These are phyloP conservation scores for Phaeodactylum tricornutum DNA, from an alignment of 108 stramenopile genomes.

Conservation along the genomic window DNA sequence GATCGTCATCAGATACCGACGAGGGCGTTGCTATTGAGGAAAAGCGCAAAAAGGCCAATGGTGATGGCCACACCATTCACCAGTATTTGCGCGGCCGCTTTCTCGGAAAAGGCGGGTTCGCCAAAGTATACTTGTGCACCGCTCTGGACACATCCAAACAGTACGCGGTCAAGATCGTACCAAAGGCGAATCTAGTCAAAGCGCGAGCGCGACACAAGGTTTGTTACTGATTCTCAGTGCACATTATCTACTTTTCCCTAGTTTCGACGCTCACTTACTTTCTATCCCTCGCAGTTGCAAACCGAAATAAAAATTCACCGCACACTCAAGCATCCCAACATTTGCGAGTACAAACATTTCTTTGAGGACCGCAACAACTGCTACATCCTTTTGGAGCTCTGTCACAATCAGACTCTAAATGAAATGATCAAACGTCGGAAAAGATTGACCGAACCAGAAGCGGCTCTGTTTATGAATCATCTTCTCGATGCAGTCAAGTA, in stretches of 20 bases:
- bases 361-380: slow-evolving; percentile 95
- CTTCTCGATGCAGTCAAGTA: slow-evolving; percentile 82
- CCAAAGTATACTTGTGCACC: slow-evolving; percentile 83
- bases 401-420: slow-evolving; percentile 93
- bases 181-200: slow-evolving; percentile 85
- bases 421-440: slow-evolving; percentile 91
- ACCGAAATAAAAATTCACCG: slow-evolving; percentile 98
- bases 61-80: slow-evolving; percentile 78
- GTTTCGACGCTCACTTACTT: too few relatives aligned
- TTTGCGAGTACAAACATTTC: slow-evolving; percentile 96
- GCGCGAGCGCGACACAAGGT: slow-evolving; percentile 86
- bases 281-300: slow-evolving; percentile 64
- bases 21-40: slow-evolving; percentile 61
- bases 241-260: too few relatives aligned
- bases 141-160: slow-evolving; percentile 70
- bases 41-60: slow-evolving; percentile 52
- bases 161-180: slow-evolving; percentile 90
- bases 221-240: too few relatives aligned
- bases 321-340: slow-evolving; percentile 78
- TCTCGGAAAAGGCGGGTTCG: slow-evolving; percentile 91
- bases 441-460: slow-evolving; percentile 82
- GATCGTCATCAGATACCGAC: slow-evolving; percentile 2
- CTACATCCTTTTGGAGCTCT: slow-evolving; percentile 97
- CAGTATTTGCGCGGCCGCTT: slow-evolving; percentile 69
- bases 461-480: slow-evolving; percentile 68